Conservation (phyloP, 306 rosid genomes). For the Inga oerstediana region DNA sequence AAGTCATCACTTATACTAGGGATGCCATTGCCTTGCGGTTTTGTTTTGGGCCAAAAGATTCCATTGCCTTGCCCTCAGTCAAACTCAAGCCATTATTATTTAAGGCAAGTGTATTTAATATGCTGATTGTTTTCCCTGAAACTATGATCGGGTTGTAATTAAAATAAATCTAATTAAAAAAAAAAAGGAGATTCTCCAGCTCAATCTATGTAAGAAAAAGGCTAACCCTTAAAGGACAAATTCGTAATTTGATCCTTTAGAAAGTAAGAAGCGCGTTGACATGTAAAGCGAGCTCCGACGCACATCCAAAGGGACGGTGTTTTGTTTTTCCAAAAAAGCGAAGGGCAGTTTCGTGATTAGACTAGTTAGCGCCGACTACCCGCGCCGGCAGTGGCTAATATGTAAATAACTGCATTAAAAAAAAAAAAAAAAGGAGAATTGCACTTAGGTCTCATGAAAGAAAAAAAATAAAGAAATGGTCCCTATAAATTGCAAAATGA, state of each 20-base stretch:
- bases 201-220: not conserved
- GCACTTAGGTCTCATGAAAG: too few species aligned
- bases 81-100: not conserved
- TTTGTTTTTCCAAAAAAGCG: not conserved
- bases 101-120: not conserved
- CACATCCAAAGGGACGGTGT: not conserved
- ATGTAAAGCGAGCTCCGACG: conserved; percentile 8
- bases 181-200: conserved; percentile 1
- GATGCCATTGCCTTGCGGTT: not conserved
- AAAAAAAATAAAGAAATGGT: too few species aligned
- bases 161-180: not conserved
- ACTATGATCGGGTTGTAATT: not conserved
- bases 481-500: too few species aligned
- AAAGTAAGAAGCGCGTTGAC: conserved; percentile 18
- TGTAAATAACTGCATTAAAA: not conserved
- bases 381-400: not conserved
- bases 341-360: not conserved
- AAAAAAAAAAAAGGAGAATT: too few species aligned
- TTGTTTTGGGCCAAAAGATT: too few species aligned
- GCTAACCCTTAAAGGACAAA: not conserved
- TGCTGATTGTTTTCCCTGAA: not conserved
- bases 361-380: not conserved
- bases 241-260: not conserved
- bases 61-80: not conserved
- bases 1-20: not conserved